A percentile compares a stretch with the other conserved stretches of the same genome.
Conservation (phyloP, 345 rosid genomes). For the Citrus hindsii region DNA sequence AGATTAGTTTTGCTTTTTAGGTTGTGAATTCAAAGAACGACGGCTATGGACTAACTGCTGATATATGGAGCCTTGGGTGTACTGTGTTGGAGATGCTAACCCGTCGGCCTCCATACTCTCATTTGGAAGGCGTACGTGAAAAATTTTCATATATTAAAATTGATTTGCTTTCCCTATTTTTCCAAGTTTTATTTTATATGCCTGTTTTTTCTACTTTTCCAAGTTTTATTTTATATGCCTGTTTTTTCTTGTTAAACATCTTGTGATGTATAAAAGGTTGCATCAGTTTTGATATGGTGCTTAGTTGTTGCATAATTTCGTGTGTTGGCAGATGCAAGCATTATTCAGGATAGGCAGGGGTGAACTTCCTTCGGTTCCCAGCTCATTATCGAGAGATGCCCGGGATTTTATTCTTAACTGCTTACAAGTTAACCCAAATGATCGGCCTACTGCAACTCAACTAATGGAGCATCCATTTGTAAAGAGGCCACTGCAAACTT, state of each 20-base stretch:
- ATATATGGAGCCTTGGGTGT: constrained; percentile 47
- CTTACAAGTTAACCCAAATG: too few species aligned
- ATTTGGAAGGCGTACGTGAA: constrained; percentile 53
- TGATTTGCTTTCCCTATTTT: background rate
- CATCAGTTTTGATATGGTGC: too few species aligned
- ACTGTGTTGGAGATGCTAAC: constrained; percentile 24
- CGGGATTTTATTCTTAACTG: too few species aligned
- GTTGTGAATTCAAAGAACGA: constrained; percentile 50
- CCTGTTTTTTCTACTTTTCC: background rate
- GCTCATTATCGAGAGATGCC: too few species aligned
- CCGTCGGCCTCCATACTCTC: constrained; percentile 46
- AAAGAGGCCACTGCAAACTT: too few species aligned
- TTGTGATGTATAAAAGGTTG: background rate
- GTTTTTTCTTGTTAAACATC: background rate
- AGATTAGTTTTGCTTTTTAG: constrained; percentile 29
- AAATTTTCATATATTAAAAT: background rate
- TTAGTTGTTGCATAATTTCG: background rate
- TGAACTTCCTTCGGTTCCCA: too few species aligned
- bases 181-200: too few species aligned
- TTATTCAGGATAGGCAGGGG: too few species aligned
- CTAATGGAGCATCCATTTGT: too few species aligned
- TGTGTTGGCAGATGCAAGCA: too few species aligned
- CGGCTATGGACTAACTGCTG: constrained; percentile 53
- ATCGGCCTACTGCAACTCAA: too few species aligned
- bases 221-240: background rate